Conservation (phyloP, 2,329 filamentous ascomycete genomes). For the Fusarium longipes region DNA sequence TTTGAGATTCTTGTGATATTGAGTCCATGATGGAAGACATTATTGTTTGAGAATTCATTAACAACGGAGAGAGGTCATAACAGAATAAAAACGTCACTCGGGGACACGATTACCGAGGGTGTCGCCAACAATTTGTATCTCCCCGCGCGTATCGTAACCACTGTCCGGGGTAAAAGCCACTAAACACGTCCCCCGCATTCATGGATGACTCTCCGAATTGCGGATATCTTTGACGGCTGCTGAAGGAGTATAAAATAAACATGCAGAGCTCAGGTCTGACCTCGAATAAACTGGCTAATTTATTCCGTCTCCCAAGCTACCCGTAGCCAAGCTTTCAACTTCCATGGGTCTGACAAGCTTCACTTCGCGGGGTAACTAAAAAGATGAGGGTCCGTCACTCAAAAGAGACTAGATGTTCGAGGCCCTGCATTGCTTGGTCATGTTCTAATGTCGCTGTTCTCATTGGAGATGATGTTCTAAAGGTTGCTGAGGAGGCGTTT, state of each 20-base stretch:
- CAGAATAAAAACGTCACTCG: not conserved
- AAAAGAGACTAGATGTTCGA: constrained; percentile 10
- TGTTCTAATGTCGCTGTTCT: not conserved
- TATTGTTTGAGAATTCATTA: not conserved
- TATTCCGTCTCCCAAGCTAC: not conserved
- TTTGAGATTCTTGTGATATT: constrained; percentile 9
- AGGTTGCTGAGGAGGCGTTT: not conserved
- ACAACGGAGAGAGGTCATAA: not conserved
- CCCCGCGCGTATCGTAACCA: constrained; percentile 17
- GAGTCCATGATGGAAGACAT: constrained; percentile 6
- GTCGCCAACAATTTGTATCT: constrained; percentile 36
- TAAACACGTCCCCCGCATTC: constrained; percentile 30
- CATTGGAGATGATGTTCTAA: constrained; percentile 10
- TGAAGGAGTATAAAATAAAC: not conserved
- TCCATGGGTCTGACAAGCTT: not conserved
- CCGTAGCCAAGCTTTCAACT: not conserved
- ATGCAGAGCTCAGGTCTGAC: not conserved
- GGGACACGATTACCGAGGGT: constrained; percentile 22
- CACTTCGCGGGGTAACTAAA: constrained; percentile 14
- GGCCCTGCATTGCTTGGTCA: constrained; percentile 10
- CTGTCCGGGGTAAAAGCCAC: constrained; percentile 27
- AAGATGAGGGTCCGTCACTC: not conserved
- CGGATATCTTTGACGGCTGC: constrained; percentile 12
- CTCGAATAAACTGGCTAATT: not conserved
- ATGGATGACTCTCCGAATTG: constrained; percentile 19